Percentiles rank a stretch among this genome's conserved stretches.
These are phyloP conservation scores for Tricholoma hemisulphureum DNA, from an alignment of 768 basidiomycete species.

Conservation along the genomic window DNA sequence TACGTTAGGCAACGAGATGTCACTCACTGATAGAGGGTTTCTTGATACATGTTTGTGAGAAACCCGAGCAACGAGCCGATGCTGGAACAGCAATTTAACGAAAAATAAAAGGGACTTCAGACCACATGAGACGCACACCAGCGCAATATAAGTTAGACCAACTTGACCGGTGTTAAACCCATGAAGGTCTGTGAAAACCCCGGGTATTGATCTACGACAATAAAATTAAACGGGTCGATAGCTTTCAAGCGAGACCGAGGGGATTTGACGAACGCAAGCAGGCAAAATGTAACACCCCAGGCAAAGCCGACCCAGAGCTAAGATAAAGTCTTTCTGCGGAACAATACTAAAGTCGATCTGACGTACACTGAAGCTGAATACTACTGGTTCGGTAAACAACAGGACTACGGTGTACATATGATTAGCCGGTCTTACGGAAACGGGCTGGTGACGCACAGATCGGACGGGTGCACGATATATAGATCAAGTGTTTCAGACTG, in stretches of 20 bases:
- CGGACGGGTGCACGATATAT: conserved; percentile 68
- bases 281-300: conserved; percentile 73
- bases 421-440: neutral
- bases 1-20: neutral
- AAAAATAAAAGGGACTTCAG: neutral
- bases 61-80: conserved; percentile 56
- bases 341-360: too few species aligned
- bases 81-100: conserved; percentile 32
- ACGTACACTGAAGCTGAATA: conserved; percentile 68
- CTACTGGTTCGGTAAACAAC: conserved; percentile 70
- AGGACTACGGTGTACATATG: conserved; percentile 45
- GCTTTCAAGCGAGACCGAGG: neutral
- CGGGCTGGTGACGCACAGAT: conserved; percentile 47
- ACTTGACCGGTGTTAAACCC: conserved; percentile 56
- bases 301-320: conserved; percentile 72
- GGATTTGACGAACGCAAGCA: conserved; percentile 49
- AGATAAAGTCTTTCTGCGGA: neutral
- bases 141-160: conserved; percentile 58
- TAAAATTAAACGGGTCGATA: neutral
- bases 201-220: conserved; percentile 48
- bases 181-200: conserved; percentile 56
- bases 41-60: conserved; percentile 45
- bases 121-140: conserved; percentile 43
- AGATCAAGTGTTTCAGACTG: conserved; percentile 57
- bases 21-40: conserved; percentile 47